Conservation (phyloP, 2,329 filamentous ascomycete species). For the Monilinia aucupariae region DNA sequence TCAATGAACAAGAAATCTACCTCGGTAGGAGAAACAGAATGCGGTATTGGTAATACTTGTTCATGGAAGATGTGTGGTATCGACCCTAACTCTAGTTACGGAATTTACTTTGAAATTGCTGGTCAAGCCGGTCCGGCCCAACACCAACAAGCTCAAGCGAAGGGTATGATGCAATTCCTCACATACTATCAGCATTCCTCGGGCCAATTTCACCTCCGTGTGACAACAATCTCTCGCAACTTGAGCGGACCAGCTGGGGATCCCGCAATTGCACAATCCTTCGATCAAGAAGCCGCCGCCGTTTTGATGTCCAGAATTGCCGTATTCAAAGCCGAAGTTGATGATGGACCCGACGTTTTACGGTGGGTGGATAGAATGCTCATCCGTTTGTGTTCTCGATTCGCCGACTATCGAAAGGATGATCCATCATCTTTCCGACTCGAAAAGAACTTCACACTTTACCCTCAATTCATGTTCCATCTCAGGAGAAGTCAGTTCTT, state of each 20-base stretch:
- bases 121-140: constrained; percentile 82
- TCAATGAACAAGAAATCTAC: constrained; percentile 97
- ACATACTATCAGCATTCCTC: constrained; percentile 98
- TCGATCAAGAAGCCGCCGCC: constrained; percentile 95
- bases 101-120: constrained; percentile 96
- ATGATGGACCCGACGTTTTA: constrained; percentile 96
- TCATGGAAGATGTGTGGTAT: constrained; percentile 99
- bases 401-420: constrained; percentile 97
- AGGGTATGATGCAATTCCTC: constrained; percentile 95
- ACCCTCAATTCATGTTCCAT: constrained; percentile 99
- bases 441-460: constrained; percentile 98
- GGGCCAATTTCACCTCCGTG: constrained; percentile 90
- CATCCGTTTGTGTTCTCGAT: constrained; percentile 90
- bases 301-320: constrained; percentile 99
- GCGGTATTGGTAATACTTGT: constrained; percentile 96
- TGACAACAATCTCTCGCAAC: constrained; percentile 88
- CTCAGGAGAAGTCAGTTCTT: constrained; percentile 93
- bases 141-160: constrained; percentile 80
- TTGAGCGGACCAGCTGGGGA: constrained; percentile 91
- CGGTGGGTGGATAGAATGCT: constrained; percentile 99
- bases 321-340: constrained; percentile 97
- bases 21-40: constrained; percentile 95
- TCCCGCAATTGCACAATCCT: constrained; percentile 90
- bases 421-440: constrained; percentile 94
- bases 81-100: constrained; percentile 88